Conservation (phyloP, 352 stramenopile species). For the Pilasporangium apinafurcum region DNA sequence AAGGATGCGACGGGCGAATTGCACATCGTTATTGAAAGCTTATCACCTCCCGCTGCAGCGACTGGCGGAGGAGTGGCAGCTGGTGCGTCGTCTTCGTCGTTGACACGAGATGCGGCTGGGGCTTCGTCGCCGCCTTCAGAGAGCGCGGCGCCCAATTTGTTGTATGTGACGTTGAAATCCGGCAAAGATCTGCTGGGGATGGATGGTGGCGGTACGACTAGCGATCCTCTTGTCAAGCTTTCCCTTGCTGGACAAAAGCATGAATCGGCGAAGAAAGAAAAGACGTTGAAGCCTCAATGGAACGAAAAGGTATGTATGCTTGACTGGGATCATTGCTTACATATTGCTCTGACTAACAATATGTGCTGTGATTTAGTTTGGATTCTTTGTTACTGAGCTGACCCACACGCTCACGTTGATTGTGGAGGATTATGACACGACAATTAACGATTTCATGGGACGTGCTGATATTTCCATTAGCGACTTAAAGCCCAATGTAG, state of each 20-base stretch:
- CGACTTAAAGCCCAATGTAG: slow-evolving; percentile 44
- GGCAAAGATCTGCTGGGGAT: slow-evolving; percentile 81
- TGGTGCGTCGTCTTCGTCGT: slow-evolving; percentile 1
- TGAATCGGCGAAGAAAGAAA: slow-evolving; percentile 66
- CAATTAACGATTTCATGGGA: slow-evolving; percentile 81
- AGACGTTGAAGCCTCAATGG: slow-evolving; percentile 66
- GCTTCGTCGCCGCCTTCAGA: slow-evolving; percentile 12
- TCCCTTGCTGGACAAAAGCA: slow-evolving; percentile 75
- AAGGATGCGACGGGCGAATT: slow-evolving; percentile 60
- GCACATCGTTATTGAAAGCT: slow-evolving; percentile 36
- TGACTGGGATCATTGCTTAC: not conserved
- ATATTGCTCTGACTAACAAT: not conserved
- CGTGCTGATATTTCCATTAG: slow-evolving; percentile 45
- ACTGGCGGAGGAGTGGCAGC: not conserved
- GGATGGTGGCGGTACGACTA: slow-evolving; percentile 75
- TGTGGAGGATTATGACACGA: slow-evolving; percentile 70
- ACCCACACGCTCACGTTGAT: slow-evolving; percentile 44
- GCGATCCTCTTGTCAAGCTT: slow-evolving; percentile 85
- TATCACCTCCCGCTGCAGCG: slow-evolving; percentile 3
- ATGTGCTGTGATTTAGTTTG: slow-evolving; percentile 23
- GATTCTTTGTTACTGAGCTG: slow-evolving; percentile 54
- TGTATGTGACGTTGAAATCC: slow-evolving; percentile 67
- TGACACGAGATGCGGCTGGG: slow-evolving; percentile 9
- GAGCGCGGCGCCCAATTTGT: slow-evolving; percentile 67
- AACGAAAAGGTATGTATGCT: slow-evolving; percentile 43